Evolutionary conservation across 2,329 filamentous ascomycete species (phyloP).

Genomic region (Beauveria caledonica): DNA sequence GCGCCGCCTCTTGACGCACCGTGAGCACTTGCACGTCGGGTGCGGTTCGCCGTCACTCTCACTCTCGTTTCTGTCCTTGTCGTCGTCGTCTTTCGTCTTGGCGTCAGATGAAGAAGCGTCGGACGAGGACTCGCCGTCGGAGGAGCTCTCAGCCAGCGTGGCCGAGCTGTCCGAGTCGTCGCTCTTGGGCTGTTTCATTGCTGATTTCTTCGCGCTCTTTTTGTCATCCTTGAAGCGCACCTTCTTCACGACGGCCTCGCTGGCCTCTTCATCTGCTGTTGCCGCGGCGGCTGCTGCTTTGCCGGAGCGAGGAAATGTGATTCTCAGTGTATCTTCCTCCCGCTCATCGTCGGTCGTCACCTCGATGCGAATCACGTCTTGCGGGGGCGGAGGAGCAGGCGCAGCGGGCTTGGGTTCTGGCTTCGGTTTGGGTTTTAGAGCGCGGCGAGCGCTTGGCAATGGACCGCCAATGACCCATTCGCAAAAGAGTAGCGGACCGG

Average conservation of each 20-base stretch:
- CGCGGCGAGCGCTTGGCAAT: slow-evolving; percentile 22
- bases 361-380: slow-evolving; percentile 31
- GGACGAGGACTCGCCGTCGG: slow-evolving; percentile 5
- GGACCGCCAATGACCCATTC: slow-evolving; percentile 35
- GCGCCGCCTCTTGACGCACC: neutral
- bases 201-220: slow-evolving; percentile 25
- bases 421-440: slow-evolving; percentile 18
- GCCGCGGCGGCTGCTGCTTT: slow-evolving; percentile 8
- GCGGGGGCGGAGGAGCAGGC: slow-evolving; percentile 9
- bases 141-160: slow-evolving; percentile 6
- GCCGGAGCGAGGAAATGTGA: slow-evolving; percentile 39
- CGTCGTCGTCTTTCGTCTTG: slow-evolving; percentile 1
- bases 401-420: neutral
- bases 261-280: slow-evolving; percentile 4
- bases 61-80: neutral
- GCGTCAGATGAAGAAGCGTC: slow-evolving; percentile 16
- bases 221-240: slow-evolving; percentile 32
- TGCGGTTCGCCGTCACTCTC: slow-evolving; percentile 1
- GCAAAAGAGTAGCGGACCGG: slow-evolving; percentile 21
- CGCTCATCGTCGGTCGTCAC: slow-evolving; percentile 44
- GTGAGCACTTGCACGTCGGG: slow-evolving; percentile 5
- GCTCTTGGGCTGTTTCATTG: slow-evolving; percentile 26
- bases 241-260: slow-evolving; percentile 26
- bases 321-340: slow-evolving; percentile 38
- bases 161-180: slow-evolving; percentile 18